Base-by-base conservation (phyloP, 306 rosid species). In the Cercis canadensis region DNA sequence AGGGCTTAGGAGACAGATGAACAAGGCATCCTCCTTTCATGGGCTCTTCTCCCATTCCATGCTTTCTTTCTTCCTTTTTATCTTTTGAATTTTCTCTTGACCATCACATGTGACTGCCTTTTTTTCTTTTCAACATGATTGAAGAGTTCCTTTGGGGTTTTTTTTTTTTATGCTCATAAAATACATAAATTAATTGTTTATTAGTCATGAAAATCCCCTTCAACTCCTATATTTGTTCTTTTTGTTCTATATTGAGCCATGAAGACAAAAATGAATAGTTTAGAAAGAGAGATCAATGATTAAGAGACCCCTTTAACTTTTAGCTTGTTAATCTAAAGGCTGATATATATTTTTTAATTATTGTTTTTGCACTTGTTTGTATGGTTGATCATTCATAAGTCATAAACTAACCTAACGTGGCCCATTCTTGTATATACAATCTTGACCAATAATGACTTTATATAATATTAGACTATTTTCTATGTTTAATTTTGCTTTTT, bases 1-100 rank as follows among this genome's bases (percentile, higher is more conserved):
- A 67, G 73, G 47, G 62, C 72, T 31, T 49, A 56, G 89, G 89
- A 76, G 96, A 85, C 97, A 87, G n/a, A 76, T 69, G 77, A 83
- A 81, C 88, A 85, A 74, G 78, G 80, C 74, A 83, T 81, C 82
- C 86, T 70, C 55, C 82, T 85, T 76, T 83, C 41, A 21, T 77
- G 84, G 80, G 71, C 84, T 62, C 78, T 62, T 24, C 29, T 24
- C 29, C 70, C 76, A 8, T 6, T 5, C 8, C 82, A 73, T 78
- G 73, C 75, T 64, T 44, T 76, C 47, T 55, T 47, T 51, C 34
- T n/a, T n/a, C n/a, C n/a, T 34, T 78, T 75, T 57, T 19, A 58
- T 52, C 64, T 59, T 78, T 78, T 39, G 7, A 51, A 59, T 21
- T 57, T 69, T 70, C 57, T 56, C 40, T 57, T 29, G 66, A 73